Percentiles rank a stretch among this genome's conserved stretches.
These are phyloP conservation scores for Scleromitrula shiraiana DNA, from an alignment of 2,329 filamentous ascomycete genomes.

Conservation along the genomic window DNA sequence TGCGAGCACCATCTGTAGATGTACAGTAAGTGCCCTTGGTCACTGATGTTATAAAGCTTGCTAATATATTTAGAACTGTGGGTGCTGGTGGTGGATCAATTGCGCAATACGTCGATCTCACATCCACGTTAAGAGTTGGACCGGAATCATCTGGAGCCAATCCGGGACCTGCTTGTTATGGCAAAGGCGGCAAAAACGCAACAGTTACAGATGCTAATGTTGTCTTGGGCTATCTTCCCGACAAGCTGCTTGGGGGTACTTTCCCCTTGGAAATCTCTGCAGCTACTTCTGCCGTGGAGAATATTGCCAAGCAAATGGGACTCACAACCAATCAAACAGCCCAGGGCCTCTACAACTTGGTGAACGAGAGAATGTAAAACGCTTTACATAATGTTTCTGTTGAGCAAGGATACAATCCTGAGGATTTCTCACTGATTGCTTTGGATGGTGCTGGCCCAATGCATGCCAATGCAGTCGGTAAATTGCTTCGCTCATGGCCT, in stretches of 20 bases:
- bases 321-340: conserved; percentile 2
- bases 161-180: conserved; percentile 3
- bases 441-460: conserved; percentile 4
- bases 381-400: not conserved
- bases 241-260: not conserved
- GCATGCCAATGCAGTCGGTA: conserved; percentile 4
- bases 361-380: conserved; percentile 4
- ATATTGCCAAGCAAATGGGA: not conserved
- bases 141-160: conserved; percentile 6
- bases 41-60: not conserved
- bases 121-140: not conserved
- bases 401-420: conserved; percentile 5
- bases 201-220: conserved; percentile 1
- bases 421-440: not conserved
- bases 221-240: conserved; percentile 3
- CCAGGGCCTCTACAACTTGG: conserved; percentile 2
- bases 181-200: not conserved
- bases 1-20: conserved; percentile 3
- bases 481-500: conserved; percentile 2
- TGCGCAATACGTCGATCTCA: conserved; percentile 3
- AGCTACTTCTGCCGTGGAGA: not conserved
- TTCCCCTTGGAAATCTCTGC: conserved; percentile 1
- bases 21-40: not conserved
- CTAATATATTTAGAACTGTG: not conserved
- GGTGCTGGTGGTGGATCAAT: conserved; percentile 4